Conservation (phyloP, 208 protist species). For the Leishmania arabica region DNA sequence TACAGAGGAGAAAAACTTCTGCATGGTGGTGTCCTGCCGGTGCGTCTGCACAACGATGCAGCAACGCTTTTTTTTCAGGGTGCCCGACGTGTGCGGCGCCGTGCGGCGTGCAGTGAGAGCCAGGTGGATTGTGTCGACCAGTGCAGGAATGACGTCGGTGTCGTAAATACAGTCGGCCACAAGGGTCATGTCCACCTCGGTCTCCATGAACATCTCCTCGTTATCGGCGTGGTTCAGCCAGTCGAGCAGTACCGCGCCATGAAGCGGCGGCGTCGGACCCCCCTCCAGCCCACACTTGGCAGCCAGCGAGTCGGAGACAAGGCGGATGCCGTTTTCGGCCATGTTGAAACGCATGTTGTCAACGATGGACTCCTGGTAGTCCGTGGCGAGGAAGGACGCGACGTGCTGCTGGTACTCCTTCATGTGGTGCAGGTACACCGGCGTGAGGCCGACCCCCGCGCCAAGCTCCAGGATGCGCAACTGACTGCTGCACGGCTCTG, state of each 20-base stretch:
- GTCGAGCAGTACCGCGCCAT: slow-evolving; percentile 59
- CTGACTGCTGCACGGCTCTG: slow-evolving; percentile 21
- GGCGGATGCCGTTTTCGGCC: slow-evolving; percentile 35
- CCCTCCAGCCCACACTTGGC: slow-evolving; percentile 34
- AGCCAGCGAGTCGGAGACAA: slow-evolving; percentile 23
- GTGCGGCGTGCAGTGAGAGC: slow-evolving; percentile 21
- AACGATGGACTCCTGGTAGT: slow-evolving; percentile 71
- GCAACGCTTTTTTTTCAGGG: slow-evolving; percentile 22
- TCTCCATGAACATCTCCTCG: slow-evolving; percentile 39
- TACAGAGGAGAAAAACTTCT: slow-evolving; percentile 69
- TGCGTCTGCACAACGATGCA: slow-evolving; percentile 86
- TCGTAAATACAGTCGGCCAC: slow-evolving; percentile 89
- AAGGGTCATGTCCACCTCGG: slow-evolving; percentile 58
- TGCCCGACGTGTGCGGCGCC: background rate
- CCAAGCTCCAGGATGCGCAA: slow-evolving; percentile 78
- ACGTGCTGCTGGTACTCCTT: slow-evolving; percentile 46
- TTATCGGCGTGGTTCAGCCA: slow-evolving; percentile 57
- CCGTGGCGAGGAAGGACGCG: slow-evolving; percentile 46
- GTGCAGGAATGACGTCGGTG: slow-evolving; percentile 47
- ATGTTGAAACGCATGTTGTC: slow-evolving; percentile 81
- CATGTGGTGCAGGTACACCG: slow-evolving; percentile 51
- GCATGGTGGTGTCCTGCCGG: slow-evolving; percentile 77
- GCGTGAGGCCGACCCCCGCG: slow-evolving; percentile 72
- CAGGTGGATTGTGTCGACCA: slow-evolving; percentile 59
- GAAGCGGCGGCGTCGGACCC: slow-evolving; percentile 28